phyloP scores from a whole-genome alignment of 257 asterid genomes.

The Parsonsia alboflavescens region DNA sequence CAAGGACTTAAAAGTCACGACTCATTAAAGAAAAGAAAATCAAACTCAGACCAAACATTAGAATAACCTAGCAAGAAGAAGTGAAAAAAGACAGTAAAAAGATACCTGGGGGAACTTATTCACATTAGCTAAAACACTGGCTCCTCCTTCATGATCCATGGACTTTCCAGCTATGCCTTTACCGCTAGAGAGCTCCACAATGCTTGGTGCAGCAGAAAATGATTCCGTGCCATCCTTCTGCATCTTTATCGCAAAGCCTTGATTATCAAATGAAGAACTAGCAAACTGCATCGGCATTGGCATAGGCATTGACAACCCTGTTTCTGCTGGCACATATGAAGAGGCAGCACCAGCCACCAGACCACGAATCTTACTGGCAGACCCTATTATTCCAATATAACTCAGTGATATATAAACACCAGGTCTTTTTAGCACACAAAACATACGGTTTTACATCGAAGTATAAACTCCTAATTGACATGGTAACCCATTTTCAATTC shows the following conservation, averaged over 20 bases:
- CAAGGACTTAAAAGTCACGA: too few species aligned
- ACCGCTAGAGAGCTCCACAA: constrained; percentile 50
- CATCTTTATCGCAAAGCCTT: constrained; percentile 55
- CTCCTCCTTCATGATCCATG: constrained; percentile 55
- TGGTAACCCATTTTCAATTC: neutral
- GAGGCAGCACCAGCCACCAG: constrained; percentile 45
- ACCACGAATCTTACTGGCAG: constrained; percentile 56
- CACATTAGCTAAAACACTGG: constrained; percentile 39
- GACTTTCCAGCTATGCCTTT: constrained; percentile 50
- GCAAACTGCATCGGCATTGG: constrained; percentile 54
- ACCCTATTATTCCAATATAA: constrained; percentile 36
- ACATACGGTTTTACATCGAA: neutral
- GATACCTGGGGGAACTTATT: constrained; percentile 46
- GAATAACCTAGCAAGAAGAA: neutral
- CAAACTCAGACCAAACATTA: neutral
- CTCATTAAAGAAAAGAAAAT: too few species aligned
- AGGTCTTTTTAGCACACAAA: neutral
- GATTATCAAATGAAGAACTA: constrained; percentile 62
- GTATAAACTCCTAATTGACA: neutral
- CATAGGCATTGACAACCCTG: constrained; percentile 35
- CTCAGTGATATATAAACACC: neutral
- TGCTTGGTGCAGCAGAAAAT: constrained; percentile 37
- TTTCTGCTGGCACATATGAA: constrained; percentile 54
- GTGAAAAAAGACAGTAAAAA: neutral
- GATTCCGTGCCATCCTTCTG: constrained; percentile 57